Evolutionary conservation across 208 protist genomes (phyloP), one percentile per base, ranked within the genome.

Genomic region (Angomonas ambiguus): DNA sequence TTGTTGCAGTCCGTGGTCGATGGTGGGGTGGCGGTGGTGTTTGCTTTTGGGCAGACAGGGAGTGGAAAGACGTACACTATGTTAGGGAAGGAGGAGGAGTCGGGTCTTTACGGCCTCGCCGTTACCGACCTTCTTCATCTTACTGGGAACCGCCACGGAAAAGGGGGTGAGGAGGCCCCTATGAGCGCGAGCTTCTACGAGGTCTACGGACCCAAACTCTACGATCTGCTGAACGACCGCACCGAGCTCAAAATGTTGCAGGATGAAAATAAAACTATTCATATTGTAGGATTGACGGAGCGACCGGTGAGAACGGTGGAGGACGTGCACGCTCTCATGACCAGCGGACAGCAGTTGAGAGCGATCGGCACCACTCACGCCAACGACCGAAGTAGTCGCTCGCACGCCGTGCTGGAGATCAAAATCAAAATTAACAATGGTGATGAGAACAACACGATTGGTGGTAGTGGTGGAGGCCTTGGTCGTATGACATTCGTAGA

Each of bases 401-500:
- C 91, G 22, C 91, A 96, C 67, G 87, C 87, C 1, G 79, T 96
- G 35, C 76, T 96, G 31, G 76, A 88, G 57, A 92, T 94, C 48
- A 90, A 82, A 49, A 55, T 91, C 35, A 77, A 72, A 20, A 20
- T 79, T n/a, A 42, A 28, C 11, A 66, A 75, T 2, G 25, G 31
- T 56, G 60, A 42, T 56, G n/a, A n/a, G n/a, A n/a, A n/a, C n/a
- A n/a, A n/a, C n/a, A 69, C 53, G 2, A n/a, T 18, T 38, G 57
- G 31, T 18, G n/a, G n/a, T n/a, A n/a, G 58, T 11, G 30, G 41
- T 10, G 3, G n/a, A 18, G 38, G 65, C 0, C 57, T 79, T 27
- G 96, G 94, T 22, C 94, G 97, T 66, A 91, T 99, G 30, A 98
- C 92, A 1, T 97, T 99, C 70, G 98, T 99, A 27, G 98, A 99